phyloP scores from a whole-genome alignment of 176 grass and related monocot species.

The Alloteropsis semialata region DNA sequence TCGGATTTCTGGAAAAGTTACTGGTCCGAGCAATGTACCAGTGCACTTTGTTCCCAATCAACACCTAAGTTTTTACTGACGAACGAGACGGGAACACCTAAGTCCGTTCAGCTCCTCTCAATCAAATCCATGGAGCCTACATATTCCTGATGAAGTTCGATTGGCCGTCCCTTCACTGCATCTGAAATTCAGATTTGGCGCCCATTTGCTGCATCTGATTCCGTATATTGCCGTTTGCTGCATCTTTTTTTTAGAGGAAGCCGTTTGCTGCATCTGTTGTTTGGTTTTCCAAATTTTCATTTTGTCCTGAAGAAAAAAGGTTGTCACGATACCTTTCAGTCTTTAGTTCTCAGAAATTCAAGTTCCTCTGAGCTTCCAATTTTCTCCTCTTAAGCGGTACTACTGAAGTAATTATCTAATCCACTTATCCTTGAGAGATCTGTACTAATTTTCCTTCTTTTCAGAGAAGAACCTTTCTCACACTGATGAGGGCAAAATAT shows the following conservation, averaged over 20 bases:
- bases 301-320: background rate
- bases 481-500: too few species aligned
- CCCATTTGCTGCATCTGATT: too few species aligned
- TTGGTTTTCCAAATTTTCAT: background rate
- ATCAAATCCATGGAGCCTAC: background rate
- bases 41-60: background rate
- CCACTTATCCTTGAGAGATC: background rate
- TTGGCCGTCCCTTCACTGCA: too few species aligned
- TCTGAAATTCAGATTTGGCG: background rate
- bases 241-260: too few species aligned
- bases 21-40: background rate
- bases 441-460: too few species aligned
- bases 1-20: background rate
- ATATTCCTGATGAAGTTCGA: background rate
- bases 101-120: background rate
- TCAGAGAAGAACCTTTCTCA: too few species aligned
- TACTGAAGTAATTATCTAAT: background rate
- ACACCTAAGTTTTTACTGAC: background rate
- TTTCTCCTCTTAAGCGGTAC: background rate
- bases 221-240: too few species aligned
- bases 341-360: background rate
- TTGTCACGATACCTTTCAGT: background rate
- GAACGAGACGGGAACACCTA: background rate
- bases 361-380: background rate
- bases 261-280: background rate